These are phyloP conservation scores for Lactarius sanguifluus DNA, from an alignment of 768 basidiomycete genomes.

Conservation along the genomic window DNA sequence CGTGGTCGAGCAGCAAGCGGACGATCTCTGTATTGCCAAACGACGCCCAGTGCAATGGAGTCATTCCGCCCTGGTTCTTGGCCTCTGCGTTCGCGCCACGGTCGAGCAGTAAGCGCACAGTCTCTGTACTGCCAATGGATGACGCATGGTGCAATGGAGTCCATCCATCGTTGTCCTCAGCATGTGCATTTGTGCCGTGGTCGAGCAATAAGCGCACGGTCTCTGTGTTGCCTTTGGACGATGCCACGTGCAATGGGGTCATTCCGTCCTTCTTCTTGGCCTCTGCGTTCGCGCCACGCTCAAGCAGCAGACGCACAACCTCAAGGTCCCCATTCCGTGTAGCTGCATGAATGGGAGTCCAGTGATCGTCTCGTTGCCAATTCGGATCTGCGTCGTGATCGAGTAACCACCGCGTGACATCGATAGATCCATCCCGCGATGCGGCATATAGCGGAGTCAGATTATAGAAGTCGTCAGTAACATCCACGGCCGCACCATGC, in stretches of 20 bases:
- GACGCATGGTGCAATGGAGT: too few relatives aligned
- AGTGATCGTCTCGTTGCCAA: neutral
- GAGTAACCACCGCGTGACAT: neutral
- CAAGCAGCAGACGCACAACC: neutral
- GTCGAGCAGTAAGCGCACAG: too few relatives aligned
- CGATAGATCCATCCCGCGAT: neutral
- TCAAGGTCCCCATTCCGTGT: neutral
- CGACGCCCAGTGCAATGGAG: too few relatives aligned
- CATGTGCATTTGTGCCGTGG: neutral
- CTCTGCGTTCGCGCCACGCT: neutral
- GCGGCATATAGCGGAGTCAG: neutral
- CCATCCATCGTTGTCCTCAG: too few relatives aligned
- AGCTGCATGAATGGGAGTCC: neutral
- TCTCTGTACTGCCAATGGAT: too few relatives aligned
- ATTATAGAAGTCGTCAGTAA: neutral
- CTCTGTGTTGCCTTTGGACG: neutral
- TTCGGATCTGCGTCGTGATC: neutral
- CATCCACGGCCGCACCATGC: neutral
- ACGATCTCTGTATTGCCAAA: too few relatives aligned
- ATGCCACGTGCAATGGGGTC: neutral
- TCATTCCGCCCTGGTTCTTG: too few relatives aligned
- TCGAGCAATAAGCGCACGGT: neutral
- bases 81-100: too few relatives aligned
- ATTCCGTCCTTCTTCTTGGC: neutral
- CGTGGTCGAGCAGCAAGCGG: too few relatives aligned